These are phyloP conservation scores for Alternaria novae-zelandiae DNA, from an alignment of 2,329 filamentous ascomycete genomes.

Conservation along the genomic window DNA sequence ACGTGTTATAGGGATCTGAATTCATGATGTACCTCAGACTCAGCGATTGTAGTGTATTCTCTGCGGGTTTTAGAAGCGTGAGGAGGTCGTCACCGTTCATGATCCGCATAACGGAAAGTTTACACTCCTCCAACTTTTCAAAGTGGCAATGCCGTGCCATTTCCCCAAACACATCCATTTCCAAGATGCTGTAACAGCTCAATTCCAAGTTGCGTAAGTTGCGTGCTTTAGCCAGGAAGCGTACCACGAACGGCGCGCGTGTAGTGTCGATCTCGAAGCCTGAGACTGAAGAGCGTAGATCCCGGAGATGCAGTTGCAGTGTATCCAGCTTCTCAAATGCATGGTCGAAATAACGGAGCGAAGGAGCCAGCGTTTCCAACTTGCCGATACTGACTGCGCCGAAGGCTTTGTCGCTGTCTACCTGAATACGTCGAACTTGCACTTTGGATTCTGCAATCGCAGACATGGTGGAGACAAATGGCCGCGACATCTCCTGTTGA, in stretches of 20 bases:
- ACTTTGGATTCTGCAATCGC: conserved; percentile 23
- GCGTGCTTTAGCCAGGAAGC: conserved; percentile 32
- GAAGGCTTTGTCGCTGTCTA: background rate
- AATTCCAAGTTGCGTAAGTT: conserved; percentile 25
- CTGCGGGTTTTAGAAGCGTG: conserved; percentile 18
- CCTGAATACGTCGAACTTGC: conserved; percentile 12
- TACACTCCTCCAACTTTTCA: conserved; percentile 17
- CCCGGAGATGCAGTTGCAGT: conserved; percentile 33
- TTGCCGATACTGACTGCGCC: conserved; percentile 32
- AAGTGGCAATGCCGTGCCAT: conserved; percentile 32
- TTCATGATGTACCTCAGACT: conserved; percentile 19
- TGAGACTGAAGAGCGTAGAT: conserved; percentile 32
- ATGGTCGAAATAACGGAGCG: conserved; percentile 13
- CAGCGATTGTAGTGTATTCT: conserved; percentile 15
- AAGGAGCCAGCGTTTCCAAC: conserved; percentile 24
- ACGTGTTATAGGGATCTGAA: conserved; percentile 11
- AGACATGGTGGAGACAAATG: conserved; percentile 32
- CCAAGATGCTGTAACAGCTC: conserved; percentile 33
- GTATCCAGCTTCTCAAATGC: conserved; percentile 22
- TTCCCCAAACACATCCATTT: conserved; percentile 28
- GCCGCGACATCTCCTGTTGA: conserved; percentile 38
- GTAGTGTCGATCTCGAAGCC: conserved; percentile 29
- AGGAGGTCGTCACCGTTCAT: conserved; percentile 15
- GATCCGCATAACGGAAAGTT: conserved; percentile 25
- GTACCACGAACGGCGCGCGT: conserved; percentile 33